Conservation (phyloP, 768 basidiomycete genomes). For the Chalciporus pseudorubinellus region DNA sequence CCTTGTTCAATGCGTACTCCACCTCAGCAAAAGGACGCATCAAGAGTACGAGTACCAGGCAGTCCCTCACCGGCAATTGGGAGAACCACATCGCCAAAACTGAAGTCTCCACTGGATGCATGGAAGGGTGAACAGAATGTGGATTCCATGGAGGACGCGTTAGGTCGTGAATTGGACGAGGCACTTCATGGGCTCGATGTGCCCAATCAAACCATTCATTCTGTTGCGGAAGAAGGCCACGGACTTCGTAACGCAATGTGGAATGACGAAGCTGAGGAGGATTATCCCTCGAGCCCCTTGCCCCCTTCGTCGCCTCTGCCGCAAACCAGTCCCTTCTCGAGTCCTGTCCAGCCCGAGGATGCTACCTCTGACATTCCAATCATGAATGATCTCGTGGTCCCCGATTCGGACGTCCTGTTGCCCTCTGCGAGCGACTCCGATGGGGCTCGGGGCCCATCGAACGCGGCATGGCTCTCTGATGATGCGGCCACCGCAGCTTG, state of each 20-base stretch:
- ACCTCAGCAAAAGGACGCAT: not conserved
- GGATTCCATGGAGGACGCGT: slow-evolving; percentile 23
- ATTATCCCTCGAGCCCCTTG: slow-evolving; percentile 44
- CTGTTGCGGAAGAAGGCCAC: not conserved
- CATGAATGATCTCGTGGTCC: slow-evolving; percentile 2
- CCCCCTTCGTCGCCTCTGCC: slow-evolving; percentile 64
- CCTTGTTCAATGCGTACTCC: slow-evolving; percentile 18
- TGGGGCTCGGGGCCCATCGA: not conserved
- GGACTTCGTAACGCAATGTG: slow-evolving; percentile 18
- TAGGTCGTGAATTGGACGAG: slow-evolving; percentile 37
- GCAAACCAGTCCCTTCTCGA: slow-evolving; percentile 48
- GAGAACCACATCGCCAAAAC: not conserved
- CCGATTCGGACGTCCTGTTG: slow-evolving; percentile 14
- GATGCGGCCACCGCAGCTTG: slow-evolving; percentile 1
- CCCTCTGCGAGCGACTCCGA: slow-evolving; percentile 10
- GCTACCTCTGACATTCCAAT: slow-evolving; percentile 18
- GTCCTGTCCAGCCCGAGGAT: slow-evolving; percentile 12
- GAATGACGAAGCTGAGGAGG: slow-evolving; percentile 23
- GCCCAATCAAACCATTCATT: slow-evolving; percentile 32
- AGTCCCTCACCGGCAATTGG: not conserved
- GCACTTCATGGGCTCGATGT: slow-evolving; percentile 44
- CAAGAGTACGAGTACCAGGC: not conserved
- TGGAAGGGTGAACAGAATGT: slow-evolving; percentile 16
- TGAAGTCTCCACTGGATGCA: not conserved
- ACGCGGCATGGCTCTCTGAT: slow-evolving; percentile 15